Base-by-base conservation (phyloP, 2,329 filamentous ascomycete genomes). In the Cladophialophora exuberans region DNA sequence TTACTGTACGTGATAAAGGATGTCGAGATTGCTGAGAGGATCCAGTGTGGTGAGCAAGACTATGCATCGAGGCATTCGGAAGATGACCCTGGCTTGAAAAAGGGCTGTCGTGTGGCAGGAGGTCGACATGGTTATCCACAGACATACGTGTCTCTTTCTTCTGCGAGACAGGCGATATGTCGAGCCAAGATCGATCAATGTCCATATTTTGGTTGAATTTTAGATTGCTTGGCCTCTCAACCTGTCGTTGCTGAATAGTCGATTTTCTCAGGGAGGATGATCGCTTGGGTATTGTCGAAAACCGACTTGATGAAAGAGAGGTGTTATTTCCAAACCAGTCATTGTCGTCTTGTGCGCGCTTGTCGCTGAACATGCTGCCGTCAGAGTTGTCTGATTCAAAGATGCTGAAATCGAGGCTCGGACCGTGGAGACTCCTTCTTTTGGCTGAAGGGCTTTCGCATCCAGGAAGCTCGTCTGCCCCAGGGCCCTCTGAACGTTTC, bases 361-460 rank as follows among this genome's bases (percentile, higher is more conserved):
- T 54, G 58, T 66, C 54, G 48, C 64, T 45, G 61, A 54, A 62
- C 48, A 65, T 62, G 36, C 71, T 68, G 41, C 66, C 70, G 52
- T 51, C 61, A 55, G 52, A 38, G 17, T 44, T 55, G 31, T 62
- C 64, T 28, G 57, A 63, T 56, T 92, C 90, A 69, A 96, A 96
- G 28, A 96, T 84, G 69, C 85, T 90, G 67, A 90, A 88, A 63
- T 85, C 81, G 22, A 76, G 70, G 41, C 79, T 79, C n/a, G 86
- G 79, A 38, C 87, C 87, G 69, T 96, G 90, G 64, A 96, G 74
- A 72, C 92, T 97, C 66, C 94, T 85, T 62, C 94, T 83, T 77
- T 97, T 97, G 42, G 92, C 89, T 56, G 93, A 89, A 0, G 94
- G 93, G 67, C 89, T 97, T 63, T 89, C 89, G 52, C 88, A 79